These are phyloP conservation scores for Rhizopogon roseolus DNA, from an alignment of 768 basidiomycete species.

Conservation along the genomic window DNA sequence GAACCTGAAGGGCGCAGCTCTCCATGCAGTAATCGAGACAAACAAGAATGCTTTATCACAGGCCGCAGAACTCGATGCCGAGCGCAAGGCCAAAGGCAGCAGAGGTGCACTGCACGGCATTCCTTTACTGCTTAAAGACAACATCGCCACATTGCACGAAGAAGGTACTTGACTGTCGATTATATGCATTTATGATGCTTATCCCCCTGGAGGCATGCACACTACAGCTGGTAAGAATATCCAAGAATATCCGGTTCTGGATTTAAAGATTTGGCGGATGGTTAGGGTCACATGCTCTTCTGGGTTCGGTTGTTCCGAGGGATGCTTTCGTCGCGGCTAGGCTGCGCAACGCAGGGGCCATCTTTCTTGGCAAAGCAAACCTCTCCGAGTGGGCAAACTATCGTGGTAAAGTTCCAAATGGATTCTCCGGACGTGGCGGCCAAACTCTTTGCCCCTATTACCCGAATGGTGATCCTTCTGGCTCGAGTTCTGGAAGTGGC, in stretches of 20 bases:
- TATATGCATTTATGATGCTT: neutral
- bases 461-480: constrained; percentile 35
- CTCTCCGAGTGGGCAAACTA: constrained; percentile 43
- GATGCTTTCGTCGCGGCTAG: constrained; percentile 27
- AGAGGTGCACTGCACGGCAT: constrained; percentile 28
- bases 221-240: constrained; percentile 29
- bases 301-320: constrained; percentile 29
- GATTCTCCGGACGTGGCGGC: constrained; percentile 44
- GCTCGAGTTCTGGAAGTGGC: constrained; percentile 40
- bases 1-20: constrained; percentile 24
- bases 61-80: constrained; percentile 24
- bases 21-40: constrained; percentile 32
- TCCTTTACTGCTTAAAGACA: constrained; percentile 25
- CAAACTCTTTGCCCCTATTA: constrained; percentile 39
- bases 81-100: constrained; percentile 14
- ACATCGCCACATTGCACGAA: constrained; percentile 17
- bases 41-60: constrained; percentile 26
- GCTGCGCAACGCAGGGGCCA: constrained; percentile 27
- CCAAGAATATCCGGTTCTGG: neutral
- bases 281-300: constrained; percentile 29
- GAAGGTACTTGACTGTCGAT: constrained; percentile 12
- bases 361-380: constrained; percentile 39
- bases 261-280: neutral
- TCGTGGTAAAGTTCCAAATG: constrained; percentile 33
- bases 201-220: constrained; percentile 27